phyloP scores from a whole-genome alignment of 2,329 filamentous ascomycete genomes.

The Elsinoe batatas region DNA sequence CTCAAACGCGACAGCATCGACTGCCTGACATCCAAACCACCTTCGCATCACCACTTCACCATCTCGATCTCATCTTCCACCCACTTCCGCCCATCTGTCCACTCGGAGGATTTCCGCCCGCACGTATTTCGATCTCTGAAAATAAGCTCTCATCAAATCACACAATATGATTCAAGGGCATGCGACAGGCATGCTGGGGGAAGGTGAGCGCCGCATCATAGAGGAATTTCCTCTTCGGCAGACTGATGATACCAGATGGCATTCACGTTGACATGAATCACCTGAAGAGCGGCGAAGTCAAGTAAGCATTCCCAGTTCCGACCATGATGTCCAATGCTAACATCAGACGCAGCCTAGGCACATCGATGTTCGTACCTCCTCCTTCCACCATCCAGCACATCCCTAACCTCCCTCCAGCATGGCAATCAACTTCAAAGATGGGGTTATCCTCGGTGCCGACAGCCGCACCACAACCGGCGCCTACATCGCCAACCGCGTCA shows the following conservation, averaged over 20 bases:
- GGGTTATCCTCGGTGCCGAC: slow-evolving; percentile 95
- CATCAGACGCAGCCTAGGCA: slow-evolving; percentile 61
- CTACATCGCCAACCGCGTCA: slow-evolving; percentile 98
- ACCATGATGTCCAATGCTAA: slow-evolving; percentile 19
- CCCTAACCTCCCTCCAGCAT: slow-evolving; percentile 51
- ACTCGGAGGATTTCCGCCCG: neutral
- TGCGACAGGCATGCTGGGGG: slow-evolving; percentile 32
- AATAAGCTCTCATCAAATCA: neutral
- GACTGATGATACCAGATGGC: slow-evolving; percentile 58
- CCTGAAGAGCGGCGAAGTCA: slow-evolving; percentile 97
- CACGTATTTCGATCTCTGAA: neutral
- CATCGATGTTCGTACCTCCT: slow-evolving; percentile 67
- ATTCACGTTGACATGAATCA: slow-evolving; percentile 99
- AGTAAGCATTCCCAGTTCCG: slow-evolving; percentile 51
- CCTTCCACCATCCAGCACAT: slow-evolving; percentile 18
- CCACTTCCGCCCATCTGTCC: neutral
- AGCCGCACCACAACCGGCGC: slow-evolving; percentile 94
- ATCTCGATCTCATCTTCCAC: neutral
- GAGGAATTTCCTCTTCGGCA: slow-evolving; percentile 6
- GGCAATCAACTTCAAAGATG: slow-evolving; percentile 98
- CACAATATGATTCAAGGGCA: slow-evolving; percentile 24
- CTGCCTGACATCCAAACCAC: neutral
- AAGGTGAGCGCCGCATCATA: slow-evolving; percentile 23
- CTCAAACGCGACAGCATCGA: slow-evolving; percentile 8
- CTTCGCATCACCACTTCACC: neutral